Base-by-base conservation (phyloP, 2,329 filamentous ascomycete genomes). In the Ceratocystiopsis sp. region DNA sequence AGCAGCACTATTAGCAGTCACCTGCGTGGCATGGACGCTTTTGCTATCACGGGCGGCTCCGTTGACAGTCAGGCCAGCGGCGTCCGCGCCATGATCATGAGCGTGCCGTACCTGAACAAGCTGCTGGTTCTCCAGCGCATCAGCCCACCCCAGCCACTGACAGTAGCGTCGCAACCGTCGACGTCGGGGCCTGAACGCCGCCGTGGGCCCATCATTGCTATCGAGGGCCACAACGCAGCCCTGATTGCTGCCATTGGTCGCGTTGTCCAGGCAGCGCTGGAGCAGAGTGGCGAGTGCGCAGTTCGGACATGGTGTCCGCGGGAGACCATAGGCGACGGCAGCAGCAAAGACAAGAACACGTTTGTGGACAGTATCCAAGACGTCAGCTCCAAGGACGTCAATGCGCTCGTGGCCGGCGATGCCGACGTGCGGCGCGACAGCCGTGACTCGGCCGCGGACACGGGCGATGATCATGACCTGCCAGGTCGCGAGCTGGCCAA, bases 161-260 rank as follows among this genome's bases (percentile, higher is more conserved):
- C 25, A 8, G 9, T 11, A 8, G 10, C 25, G 25, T 21, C 19
- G 19, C 19, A 21, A 21, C 25, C 10, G 25, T 11, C 25, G 25
- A 7, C 25, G 25, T 29, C 25, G 25, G 25, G 7, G 25, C 54
- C 61, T 1, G 53, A 57, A 6, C 57, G 59, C 4, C 63, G 66
- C 8, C 73, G 86, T n/a, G 87, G 89, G 0, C 74, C 82, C 0
- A 72, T 95, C 35, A 78, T 96, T 48, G 80, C 84, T 0, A 65
- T 96, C 25, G 89, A 96, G 59, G 87, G 87, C 1, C 69, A 80
- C 16, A 72, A 79, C 45, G 49, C 57, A 8, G 53, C 54, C n/a
- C 51, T 72, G 18, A 55, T 73, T 11, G 58, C 63, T 2, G 66
- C 71, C 11, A 73, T 83, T 4, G 77, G 84, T 4, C 62, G 68